Evolutionary conservation across 1,284 basidiomycete species (phyloP), one percentile per base, ranked within the genome.

Genomic region (Ustilago nuda): DNA sequence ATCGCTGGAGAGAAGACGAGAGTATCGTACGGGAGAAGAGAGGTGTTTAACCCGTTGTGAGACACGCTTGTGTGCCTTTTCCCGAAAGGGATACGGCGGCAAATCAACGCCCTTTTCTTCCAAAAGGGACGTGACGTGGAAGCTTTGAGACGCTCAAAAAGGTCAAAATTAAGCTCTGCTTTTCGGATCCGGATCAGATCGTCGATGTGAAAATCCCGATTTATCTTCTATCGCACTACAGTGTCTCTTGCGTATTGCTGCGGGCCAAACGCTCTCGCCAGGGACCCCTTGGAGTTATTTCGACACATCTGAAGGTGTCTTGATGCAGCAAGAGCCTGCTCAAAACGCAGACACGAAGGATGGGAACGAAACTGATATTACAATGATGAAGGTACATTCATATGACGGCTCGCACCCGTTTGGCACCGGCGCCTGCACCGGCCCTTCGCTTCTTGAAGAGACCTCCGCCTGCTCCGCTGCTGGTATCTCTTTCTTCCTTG

Each of bases 391-490:
- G 23, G 23, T 36, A 39, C 55, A 39, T 30, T 74, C 48, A 78
- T 17, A 70, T 76, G 41, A 79, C 50, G n/a, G 75, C 67, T 35
- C 78, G 45, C 7, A 82, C 81, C 41, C 72, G 67, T 61, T 80
- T 82, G 4, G 80, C 72, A 37, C 81, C 80, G 17, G 80, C 72
- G 8, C 80, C 81, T n/a, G 76, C 70, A 23, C 81, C 76, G 11
- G 78, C 61, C 37, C 63, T 64, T 2, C 81, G 65, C 69, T 82
- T 82, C 60, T 78, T 82, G 76, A 82, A 82, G 46, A 80, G 36
- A 41, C 66, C 64, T 4, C 70, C 67, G 17, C 68, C 57, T 27
- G 51, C 69, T 7, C 58, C 41, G 13, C 39, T 35, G 32, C 27
- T 37, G 8, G 30, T n/a, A 7, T 57, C 55, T 35, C 12, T 61